Evolutionary conservation across 2,329 filamentous ascomycete species (phyloP).

Genomic region (Monilinia laxa): DNA sequence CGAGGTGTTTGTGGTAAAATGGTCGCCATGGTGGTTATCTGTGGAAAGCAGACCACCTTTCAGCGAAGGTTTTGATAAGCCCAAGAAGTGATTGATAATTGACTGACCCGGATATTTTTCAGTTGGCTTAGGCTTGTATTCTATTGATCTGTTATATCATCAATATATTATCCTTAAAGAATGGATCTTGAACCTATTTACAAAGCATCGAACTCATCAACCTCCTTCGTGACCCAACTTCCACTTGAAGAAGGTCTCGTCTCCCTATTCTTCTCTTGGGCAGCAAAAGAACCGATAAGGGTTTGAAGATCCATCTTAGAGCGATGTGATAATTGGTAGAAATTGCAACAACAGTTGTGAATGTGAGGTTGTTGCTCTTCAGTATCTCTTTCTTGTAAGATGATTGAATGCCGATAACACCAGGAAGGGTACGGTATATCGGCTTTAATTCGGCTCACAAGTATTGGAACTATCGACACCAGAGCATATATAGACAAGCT

Average conservation of each 20-base stretch:
- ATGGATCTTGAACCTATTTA: conserved; percentile 11
- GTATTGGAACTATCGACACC: neutral
- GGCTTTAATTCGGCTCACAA: conserved; percentile 6
- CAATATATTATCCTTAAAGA: neutral
- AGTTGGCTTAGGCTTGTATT: conserved; percentile 26
- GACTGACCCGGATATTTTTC: conserved; percentile 33
- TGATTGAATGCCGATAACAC: neutral
- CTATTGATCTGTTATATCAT: conserved; percentile 13
- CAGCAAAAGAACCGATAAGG: neutral
- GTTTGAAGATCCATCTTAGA: conserved; percentile 9
- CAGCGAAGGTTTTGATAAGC: neutral
- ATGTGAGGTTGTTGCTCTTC: neutral
- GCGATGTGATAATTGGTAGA: neutral
- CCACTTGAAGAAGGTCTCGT: conserved; percentile 11
- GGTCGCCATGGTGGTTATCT: neutral
- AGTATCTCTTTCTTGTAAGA: neutral
- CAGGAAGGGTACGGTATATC: neutral
- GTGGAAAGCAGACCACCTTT: neutral
- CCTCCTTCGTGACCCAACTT: conserved; percentile 20
- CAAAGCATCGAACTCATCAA: conserved; percentile 31
- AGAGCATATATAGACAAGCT: too few relatives aligned
- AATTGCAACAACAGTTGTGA: neutral
- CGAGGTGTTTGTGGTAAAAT: neutral
- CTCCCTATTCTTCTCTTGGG: neutral
- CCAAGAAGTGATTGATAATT: conserved; percentile 9